Conservation (phyloP, 495 filamentous ascomycete genomes). For the Letharia lupina region DNA sequence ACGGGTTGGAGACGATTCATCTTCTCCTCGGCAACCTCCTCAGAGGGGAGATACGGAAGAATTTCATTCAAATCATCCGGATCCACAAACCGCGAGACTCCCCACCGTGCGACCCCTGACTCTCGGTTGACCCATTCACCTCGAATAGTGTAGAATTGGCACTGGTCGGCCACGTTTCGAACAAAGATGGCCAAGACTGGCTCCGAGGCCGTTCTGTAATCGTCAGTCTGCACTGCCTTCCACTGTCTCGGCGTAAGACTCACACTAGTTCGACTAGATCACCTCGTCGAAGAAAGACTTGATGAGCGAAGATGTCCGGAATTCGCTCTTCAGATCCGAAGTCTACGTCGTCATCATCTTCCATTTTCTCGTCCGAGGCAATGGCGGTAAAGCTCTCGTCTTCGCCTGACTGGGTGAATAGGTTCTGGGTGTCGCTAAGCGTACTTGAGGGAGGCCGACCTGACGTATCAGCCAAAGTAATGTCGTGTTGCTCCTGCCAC, state of each 20-base stretch:
- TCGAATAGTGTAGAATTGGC: constrained; percentile 63
- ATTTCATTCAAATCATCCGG: constrained; percentile 50
- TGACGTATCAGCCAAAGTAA: background rate
- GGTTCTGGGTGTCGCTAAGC: constrained; percentile 3
- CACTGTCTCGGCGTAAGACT: constrained; percentile 16
- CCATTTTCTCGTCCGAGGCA: constrained; percentile 32
- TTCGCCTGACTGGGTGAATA: constrained; percentile 18
- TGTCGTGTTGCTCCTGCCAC: constrained; percentile 30
- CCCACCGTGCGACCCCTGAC: constrained; percentile 44
- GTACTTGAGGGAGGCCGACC: background rate
- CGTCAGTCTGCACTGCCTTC: constrained; percentile 16
- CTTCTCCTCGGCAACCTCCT: constrained; percentile 31
- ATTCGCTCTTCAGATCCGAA: constrained; percentile 35
- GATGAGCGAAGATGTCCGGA: constrained; percentile 29
- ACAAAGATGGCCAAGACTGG: constrained; percentile 61
- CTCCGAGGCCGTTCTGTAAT: constrained; percentile 31
- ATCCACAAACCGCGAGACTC: constrained; percentile 55
- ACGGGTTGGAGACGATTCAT: constrained; percentile 41
- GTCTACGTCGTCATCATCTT: constrained; percentile 27
- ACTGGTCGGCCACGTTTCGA: constrained; percentile 48
- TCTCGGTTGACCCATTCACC: constrained; percentile 63
- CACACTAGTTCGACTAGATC: constrained; percentile 64
- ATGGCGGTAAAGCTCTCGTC: constrained; percentile 12
- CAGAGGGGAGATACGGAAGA: constrained; percentile 52
- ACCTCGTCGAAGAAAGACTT: constrained; percentile 49